These are phyloP conservation scores for Talaromyces sp. DNA, from an alignment of 2,329 filamentous ascomycete species.

Conservation along the genomic window DNA sequence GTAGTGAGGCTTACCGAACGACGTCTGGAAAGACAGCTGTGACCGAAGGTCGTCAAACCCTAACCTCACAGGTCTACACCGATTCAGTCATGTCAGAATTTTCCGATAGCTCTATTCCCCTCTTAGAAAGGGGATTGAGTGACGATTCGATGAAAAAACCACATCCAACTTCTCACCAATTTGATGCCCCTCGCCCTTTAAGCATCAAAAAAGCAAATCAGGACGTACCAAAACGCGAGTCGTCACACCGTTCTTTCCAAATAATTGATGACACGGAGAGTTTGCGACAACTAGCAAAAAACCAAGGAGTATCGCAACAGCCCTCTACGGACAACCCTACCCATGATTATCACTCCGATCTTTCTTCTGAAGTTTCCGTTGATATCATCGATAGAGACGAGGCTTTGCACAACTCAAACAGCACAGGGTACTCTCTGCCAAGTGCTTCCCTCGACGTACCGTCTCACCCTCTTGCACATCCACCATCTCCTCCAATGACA, in stretches of 20 bases:
- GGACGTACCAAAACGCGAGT: constrained; percentile 27
- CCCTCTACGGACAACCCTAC: constrained; percentile 12
- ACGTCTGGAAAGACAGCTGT: background rate
- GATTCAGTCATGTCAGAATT: constrained; percentile 57
- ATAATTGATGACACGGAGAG: constrained; percentile 49
- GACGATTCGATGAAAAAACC: constrained; percentile 49
- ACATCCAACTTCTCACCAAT: constrained; percentile 15
- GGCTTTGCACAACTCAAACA: constrained; percentile 24
- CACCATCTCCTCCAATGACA: constrained; percentile 43
- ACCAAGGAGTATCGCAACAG: background rate
- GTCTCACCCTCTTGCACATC: constrained; percentile 41
- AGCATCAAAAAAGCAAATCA: constrained; percentile 23
- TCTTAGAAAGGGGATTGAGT: constrained; percentile 61
- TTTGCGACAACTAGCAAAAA: constrained; percentile 40
- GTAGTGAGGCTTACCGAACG: background rate
- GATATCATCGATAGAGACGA: constrained; percentile 44
- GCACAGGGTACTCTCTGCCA: constrained; percentile 24
- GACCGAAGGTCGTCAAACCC: constrained; percentile 16
- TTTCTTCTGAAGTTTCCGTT: constrained; percentile 48
- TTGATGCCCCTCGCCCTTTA: constrained; percentile 20
- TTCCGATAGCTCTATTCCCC: constrained; percentile 71
- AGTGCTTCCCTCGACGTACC: constrained; percentile 38
- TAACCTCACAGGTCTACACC: constrained; percentile 32
- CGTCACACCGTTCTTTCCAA: constrained; percentile 47
- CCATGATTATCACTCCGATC: constrained; percentile 48